Evolutionary conservation across 2,329 filamentous ascomycete genomes (phyloP).

Genomic region (Penicillium sclerotigenum): DNA sequence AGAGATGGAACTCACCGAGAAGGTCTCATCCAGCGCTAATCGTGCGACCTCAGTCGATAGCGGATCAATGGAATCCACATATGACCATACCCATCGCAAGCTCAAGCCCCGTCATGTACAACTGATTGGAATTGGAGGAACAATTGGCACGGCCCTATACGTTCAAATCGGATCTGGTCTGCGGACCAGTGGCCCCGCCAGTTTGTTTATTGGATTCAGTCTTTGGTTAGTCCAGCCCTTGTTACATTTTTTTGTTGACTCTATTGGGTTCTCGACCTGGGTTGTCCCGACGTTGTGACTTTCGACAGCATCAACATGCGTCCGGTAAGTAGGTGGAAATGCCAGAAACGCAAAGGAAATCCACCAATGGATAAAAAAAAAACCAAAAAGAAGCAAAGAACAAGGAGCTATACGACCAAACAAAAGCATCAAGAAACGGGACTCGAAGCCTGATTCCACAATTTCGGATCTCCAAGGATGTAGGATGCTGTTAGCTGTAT

Average conservation of each 20-base stretch:
- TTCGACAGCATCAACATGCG: background rate
- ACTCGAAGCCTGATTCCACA: background rate
- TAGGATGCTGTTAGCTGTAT: conserved; percentile 5
- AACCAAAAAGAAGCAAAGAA: background rate
- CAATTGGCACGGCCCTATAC: conserved; percentile 45
- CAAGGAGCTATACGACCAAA: background rate
- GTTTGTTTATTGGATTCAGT: conserved; percentile 46
- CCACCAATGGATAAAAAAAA: background rate
- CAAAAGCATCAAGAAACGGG: background rate
- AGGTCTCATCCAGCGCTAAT: conserved; percentile 14
- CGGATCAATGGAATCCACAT: conserved; percentile 23
- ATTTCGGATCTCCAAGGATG: conserved; percentile 1
- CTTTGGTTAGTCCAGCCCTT: conserved; percentile 40
- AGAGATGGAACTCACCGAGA: conserved; percentile 15
- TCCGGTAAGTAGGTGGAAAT: background rate
- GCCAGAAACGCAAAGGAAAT: background rate
- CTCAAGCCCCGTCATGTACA: conserved; percentile 47
- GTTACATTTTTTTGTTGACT: background rate
- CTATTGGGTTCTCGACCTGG: background rate
- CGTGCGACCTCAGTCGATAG: conserved; percentile 23
- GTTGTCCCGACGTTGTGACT: conserved; percentile 5
- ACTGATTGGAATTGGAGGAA: conserved; percentile 48
- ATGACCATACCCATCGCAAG: conserved; percentile 40
- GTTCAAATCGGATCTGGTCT: conserved; percentile 44
- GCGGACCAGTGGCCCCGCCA: conserved; percentile 43